Conservation (phyloP, 495 filamentous ascomycete species). For the Aspergillus homomorphus region DNA sequence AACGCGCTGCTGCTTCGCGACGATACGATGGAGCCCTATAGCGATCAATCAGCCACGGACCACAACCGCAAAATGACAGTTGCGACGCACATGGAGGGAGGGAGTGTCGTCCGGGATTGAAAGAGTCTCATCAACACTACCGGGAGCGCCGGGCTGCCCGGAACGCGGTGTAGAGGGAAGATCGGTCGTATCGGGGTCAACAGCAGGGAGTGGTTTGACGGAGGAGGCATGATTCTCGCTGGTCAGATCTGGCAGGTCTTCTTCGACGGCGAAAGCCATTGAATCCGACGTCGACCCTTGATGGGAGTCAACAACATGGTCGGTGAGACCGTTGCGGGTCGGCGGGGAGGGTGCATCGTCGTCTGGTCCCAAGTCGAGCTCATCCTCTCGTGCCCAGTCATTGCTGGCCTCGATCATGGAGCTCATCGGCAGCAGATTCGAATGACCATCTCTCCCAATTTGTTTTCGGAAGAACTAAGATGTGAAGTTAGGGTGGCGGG, state of each 20-base stretch:
- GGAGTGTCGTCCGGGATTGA: slow-evolving; percentile 88
- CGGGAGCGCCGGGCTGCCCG: slow-evolving; percentile 20
- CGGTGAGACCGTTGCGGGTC: slow-evolving; percentile 25
- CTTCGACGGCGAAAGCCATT: slow-evolving; percentile 25
- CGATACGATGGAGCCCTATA: slow-evolving; percentile 76
- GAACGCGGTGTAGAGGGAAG: slow-evolving; percentile 19
- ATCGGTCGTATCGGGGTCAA: slow-evolving; percentile 15
- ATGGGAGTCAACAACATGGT: slow-evolving; percentile 13
- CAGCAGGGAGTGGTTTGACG: slow-evolving; percentile 6
- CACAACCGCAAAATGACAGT: slow-evolving; percentile 3
- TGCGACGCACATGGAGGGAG: slow-evolving; percentile 69
- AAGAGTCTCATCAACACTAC: slow-evolving; percentile 48
- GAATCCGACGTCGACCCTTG: slow-evolving; percentile 11
- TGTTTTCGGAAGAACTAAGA: background rate
- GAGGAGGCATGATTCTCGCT: slow-evolving; percentile 21
- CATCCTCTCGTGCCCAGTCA: slow-evolving; percentile 46
- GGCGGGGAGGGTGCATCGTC: slow-evolving; percentile 25
- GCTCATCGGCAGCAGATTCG: slow-evolving; percentile 46
- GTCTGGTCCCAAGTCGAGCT: slow-evolving; percentile 45
- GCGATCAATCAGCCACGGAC: slow-evolving; percentile 21
- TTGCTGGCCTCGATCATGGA: slow-evolving; percentile 49
- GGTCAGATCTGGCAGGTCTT: slow-evolving; percentile 29
- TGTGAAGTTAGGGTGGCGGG: background rate
- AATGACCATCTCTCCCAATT: slow-evolving; percentile 43
- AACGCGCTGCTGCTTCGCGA: slow-evolving; percentile 67